Conservation (phyloP, 73 alveolate species). For the Effrenium voratum region DNA sequence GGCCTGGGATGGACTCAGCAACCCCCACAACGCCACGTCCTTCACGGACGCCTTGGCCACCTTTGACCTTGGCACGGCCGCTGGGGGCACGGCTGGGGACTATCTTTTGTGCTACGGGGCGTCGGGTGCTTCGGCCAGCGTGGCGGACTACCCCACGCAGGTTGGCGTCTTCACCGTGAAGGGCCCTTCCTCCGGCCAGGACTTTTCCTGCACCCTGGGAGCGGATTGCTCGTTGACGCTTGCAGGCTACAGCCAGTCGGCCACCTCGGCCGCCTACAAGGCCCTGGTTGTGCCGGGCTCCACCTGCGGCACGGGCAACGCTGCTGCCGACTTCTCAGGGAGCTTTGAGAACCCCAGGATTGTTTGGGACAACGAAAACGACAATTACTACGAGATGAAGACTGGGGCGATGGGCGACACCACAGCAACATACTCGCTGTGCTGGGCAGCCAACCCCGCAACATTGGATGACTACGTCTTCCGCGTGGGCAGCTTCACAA, state of each 20-base stretch:
- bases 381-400: conserved; percentile 78
- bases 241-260: conserved; percentile 70
- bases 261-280: conserved; percentile 54
- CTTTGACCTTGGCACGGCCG: conserved; percentile 71
- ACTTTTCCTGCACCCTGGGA: conserved; percentile 75
- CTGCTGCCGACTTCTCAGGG: conserved; percentile 61
- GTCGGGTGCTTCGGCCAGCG: neutral
- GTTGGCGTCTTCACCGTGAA: conserved; percentile 76
- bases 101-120: conserved; percentile 49
- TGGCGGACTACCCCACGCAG: conserved; percentile 5
- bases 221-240: conserved; percentile 35
- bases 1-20: conserved; percentile 71
- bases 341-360: conserved; percentile 62
- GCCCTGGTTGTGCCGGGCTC: conserved; percentile 7
- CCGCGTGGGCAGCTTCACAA: conserved; percentile 64
- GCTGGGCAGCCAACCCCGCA: conserved; percentile 81
- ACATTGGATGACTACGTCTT: conserved; percentile 53
- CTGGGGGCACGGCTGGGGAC: conserved; percentile 70
- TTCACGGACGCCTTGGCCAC: conserved; percentile 25
- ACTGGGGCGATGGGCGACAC: conserved; percentile 47
- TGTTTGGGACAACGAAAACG: conserved; percentile 86
- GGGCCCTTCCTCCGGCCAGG: conserved; percentile 68
- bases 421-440: conserved; percentile 38
- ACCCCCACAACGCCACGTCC: conserved; percentile 57
- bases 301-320: conserved; percentile 36